phyloP scores from a whole-genome alignment of 2,329 filamentous ascomycete genomes.

The Exophiala bonariae region DNA sequence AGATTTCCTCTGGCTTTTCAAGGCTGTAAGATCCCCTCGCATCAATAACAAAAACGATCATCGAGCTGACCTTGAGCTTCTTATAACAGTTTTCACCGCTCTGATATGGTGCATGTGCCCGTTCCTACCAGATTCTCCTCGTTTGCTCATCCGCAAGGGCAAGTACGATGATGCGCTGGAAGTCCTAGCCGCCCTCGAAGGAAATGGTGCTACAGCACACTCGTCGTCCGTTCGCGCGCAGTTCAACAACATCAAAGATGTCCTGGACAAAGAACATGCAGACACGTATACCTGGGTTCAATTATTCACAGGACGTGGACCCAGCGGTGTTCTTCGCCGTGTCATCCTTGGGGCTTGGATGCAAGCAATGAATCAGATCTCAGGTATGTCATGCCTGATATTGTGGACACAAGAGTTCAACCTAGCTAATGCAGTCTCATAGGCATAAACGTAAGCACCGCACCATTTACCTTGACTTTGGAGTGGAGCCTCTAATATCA shows the following conservation, averaged over 20 bases:
- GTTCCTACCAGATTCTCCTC: constrained; percentile 50
- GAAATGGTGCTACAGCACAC: constrained; percentile 31
- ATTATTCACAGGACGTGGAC: constrained; percentile 42
- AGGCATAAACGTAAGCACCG: background rate
- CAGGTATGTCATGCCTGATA: constrained; percentile 31
- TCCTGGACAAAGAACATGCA: constrained; percentile 45
- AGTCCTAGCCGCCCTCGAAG: constrained; percentile 40
- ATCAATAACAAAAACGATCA: too few species aligned
- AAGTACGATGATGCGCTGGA: constrained; percentile 52
- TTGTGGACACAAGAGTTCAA: too few species aligned
- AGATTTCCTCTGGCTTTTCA: constrained; percentile 60
- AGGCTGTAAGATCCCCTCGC: constrained; percentile 35
- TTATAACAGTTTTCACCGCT: constrained; percentile 46
- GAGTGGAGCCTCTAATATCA: too few species aligned
- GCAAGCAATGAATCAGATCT: constrained; percentile 39
- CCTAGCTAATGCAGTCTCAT: background rate
- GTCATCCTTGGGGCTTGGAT: constrained; percentile 48
- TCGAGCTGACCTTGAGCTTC: background rate
- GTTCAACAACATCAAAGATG: constrained; percentile 38
- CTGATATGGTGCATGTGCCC: constrained; percentile 46
- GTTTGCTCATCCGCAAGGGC: constrained; percentile 60
- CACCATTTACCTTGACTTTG: background rate
- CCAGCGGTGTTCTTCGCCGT: constrained; percentile 41
- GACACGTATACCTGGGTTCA: constrained; percentile 48
- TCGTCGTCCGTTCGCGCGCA: constrained; percentile 32